A percentile compares a stretch with the other conserved stretches of the same genome.
Evolutionary conservation across 2,329 filamentous ascomycete species (phyloP).

Genomic region (Chrysoporthe deuterocubensis): DNA sequence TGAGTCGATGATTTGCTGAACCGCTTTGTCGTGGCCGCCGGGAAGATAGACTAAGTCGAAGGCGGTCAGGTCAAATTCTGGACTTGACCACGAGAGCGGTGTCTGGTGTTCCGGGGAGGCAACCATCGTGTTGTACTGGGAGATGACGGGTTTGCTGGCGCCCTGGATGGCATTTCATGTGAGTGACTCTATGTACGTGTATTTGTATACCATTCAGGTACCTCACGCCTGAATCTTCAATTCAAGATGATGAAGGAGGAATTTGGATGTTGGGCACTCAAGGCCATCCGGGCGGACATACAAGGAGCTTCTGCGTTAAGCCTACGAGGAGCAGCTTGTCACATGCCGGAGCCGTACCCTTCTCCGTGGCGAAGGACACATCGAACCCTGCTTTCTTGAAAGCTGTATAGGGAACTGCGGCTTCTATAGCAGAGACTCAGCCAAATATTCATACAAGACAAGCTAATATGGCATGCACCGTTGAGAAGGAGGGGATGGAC

Average conservation of each 20-base stretch:
- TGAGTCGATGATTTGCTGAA: slow-evolving; percentile 56
- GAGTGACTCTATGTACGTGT: no score
- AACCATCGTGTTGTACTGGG: slow-evolving; percentile 49
- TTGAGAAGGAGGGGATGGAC: not conserved
- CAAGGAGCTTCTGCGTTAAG: slow-evolving; percentile 53
- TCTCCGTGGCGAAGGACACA: slow-evolving; percentile 55
- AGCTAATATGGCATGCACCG: no score
- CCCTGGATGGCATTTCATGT: slow-evolving; percentile 39
- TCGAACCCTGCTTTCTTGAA: slow-evolving; percentile 54
- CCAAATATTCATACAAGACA: not conserved
- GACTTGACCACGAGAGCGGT: slow-evolving; percentile 50
- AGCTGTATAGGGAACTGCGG: slow-evolving; percentile 51
- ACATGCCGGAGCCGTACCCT: slow-evolving; percentile 50
- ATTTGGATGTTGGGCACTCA: not conserved
- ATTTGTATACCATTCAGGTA: not conserved
- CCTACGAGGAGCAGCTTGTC: slow-evolving; percentile 55
- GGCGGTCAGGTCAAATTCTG: slow-evolving; percentile 47
- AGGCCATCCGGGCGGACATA: slow-evolving; percentile 35
- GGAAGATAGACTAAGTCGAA: slow-evolving; percentile 56
- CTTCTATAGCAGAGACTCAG: slow-evolving; percentile 43
- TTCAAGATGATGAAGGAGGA: not conserved
- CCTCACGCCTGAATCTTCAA: not conserved
- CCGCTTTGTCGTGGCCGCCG: slow-evolving; percentile 57
- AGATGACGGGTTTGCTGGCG: slow-evolving; percentile 46
- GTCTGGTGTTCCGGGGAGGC: slow-evolving; percentile 45